Evolutionary conservation across 2,329 filamentous ascomycete species (phyloP).

Genomic region (Xylariales sp.): DNA sequence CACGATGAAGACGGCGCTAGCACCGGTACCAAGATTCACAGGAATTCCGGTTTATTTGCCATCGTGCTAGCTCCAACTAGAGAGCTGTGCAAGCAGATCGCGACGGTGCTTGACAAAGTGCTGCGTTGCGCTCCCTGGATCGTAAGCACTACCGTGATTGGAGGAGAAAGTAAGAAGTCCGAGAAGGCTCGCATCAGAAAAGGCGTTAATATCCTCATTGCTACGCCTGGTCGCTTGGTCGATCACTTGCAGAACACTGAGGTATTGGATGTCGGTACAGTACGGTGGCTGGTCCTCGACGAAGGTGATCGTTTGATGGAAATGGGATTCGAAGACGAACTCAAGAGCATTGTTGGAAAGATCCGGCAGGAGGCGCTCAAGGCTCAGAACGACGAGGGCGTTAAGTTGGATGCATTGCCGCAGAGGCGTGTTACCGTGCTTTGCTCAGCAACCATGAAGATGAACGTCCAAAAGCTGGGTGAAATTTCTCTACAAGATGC

Average conservation of each 20-base stretch:
- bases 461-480: conserved; percentile 89
- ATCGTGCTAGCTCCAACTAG: conserved; percentile 91
- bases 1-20: conserved; percentile 40
- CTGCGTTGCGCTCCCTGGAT: conserved; percentile 91
- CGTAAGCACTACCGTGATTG: conserved; percentile 78
- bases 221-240: conserved; percentile 83
- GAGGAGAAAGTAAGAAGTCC: conserved; percentile 66
- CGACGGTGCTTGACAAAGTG: conserved; percentile 77
- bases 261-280: conserved; percentile 79
- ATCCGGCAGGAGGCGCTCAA: conserved; percentile 62
- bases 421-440: conserved; percentile 79
- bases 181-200: conserved; percentile 94
- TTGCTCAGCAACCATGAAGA: conserved; percentile 96
- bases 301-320: conserved; percentile 99
- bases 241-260: conserved; percentile 94
- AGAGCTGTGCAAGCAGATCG: conserved; percentile 92
- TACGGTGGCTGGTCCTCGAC: conserved; percentile 90
- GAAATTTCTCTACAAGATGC: conserved; percentile 95
- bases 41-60: conserved; percentile 87
- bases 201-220: conserved; percentile 91
- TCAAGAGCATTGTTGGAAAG: conserved; percentile 79
- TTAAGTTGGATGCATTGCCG: conserved; percentile 60
- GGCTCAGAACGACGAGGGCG: conserved; percentile 54
- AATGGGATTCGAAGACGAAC: conserved; percentile 90
- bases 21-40: conserved; percentile 57